Percentiles rank a stretch among this genome's conserved stretches.
Evolutionary conservation across 768 basidiomycete genomes (phyloP).

Genomic region (Tulasnella sp.): DNA sequence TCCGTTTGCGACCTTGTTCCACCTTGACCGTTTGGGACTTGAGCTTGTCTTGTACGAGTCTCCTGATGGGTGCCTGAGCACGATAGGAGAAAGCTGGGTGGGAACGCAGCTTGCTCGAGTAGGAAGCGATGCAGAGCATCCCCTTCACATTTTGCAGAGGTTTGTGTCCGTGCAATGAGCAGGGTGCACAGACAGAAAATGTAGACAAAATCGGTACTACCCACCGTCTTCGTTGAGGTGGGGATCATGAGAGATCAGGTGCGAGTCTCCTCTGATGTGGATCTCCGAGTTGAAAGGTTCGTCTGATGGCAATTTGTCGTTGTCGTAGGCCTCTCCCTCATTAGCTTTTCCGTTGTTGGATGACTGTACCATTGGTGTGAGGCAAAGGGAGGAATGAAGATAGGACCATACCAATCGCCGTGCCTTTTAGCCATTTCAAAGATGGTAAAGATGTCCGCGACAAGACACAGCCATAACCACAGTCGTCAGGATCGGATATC

Average conservation of each 20-base stretch:
- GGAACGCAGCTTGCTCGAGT: conserved; percentile 39
- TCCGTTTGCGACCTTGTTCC: conserved; percentile 28
- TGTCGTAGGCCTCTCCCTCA: too few relatives aligned
- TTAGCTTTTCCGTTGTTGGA: too few relatives aligned
- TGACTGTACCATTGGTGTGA: too few relatives aligned
- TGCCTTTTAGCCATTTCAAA: too few relatives aligned
- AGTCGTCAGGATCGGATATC: too few relatives aligned
- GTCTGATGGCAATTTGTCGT: conserved; percentile 21
- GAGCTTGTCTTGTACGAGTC: conserved; percentile 38
- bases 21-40: not conserved
- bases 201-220: conserved; percentile 12
- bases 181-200: conserved; percentile 6
- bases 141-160: conserved; percentile 30
- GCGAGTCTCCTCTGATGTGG: conserved; percentile 36
- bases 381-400: too few relatives aligned
- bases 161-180: conserved; percentile 1
- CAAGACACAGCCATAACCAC: too few relatives aligned
- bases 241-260: conserved; percentile 57
- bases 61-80: conserved; percentile 49
- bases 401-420: too few relatives aligned
- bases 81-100: conserved; percentile 38
- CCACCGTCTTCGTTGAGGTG: conserved; percentile 56
- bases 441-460: too few relatives aligned
- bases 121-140: conserved; percentile 67
- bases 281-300: conserved; percentile 51